Conservation (phyloP, 257 asterid species). For the Solanum commersonii region DNA sequence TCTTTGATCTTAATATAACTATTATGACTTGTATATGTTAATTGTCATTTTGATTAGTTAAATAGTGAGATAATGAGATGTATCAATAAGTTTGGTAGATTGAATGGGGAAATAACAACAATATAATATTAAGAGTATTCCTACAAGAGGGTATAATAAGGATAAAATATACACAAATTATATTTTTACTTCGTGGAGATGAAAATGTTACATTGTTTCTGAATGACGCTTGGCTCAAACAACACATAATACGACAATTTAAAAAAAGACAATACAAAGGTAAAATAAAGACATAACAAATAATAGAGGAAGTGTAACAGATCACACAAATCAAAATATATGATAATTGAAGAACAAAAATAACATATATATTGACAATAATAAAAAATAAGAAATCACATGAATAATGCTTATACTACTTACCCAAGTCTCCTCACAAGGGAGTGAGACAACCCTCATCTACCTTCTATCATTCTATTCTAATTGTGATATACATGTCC, state of each 20-base stretch:
- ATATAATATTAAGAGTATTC: background rate
- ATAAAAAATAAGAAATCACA: too few species aligned
- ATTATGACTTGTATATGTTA: background rate
- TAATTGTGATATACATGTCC: background rate
- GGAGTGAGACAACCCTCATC: background rate
- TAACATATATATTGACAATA: too few species aligned
- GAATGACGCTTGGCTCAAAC: rapidly evolving
- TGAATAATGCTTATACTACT: too few species aligned
- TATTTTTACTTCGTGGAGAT: background rate
- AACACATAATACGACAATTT: background rate
- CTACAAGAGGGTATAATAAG: background rate
- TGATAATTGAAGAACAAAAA: background rate
- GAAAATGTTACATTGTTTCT: rapidly evolving
- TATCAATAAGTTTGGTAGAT: background rate
- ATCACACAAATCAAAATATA: too few species aligned
- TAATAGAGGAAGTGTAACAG: background rate
- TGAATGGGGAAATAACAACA: background rate
- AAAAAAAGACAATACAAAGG: background rate
- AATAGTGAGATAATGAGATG: background rate
- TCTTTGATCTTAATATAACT: background rate
- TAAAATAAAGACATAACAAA: background rate
- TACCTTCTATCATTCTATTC: background rate
- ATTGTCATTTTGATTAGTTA: background rate
- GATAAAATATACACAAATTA: rapidly evolving
- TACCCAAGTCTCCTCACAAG: background rate